Base-by-base conservation (phyloP, 2,329 filamentous ascomycete genomes). In the Arthrobotrys musiformis region DNA sequence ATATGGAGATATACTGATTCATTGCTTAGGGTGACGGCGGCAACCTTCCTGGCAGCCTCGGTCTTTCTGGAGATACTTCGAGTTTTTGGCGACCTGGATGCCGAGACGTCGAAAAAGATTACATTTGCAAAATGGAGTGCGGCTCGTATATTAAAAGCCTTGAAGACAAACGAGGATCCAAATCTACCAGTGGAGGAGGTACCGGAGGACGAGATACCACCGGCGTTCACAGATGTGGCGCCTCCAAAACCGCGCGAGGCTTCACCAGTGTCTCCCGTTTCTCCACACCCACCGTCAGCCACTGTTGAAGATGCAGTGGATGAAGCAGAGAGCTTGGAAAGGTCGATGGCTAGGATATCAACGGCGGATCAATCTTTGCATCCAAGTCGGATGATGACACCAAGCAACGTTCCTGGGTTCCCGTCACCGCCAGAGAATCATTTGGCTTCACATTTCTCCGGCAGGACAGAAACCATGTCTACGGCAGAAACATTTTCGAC, bases 71-170 rank as follows among this genome's bases (percentile, higher is more conserved):
- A 97, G 80, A 86, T 98, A 4, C 88, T 93, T 69, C 90, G 90
- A 79, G 91, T 97, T 40, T 78, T 76, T 46, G 64, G 52, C n/a
- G 64, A 79, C n/a, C 42, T 76, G 2, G 58, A 80, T 11, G 44
- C 78, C n/a, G 79, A 80, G 44, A 72, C 78, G 60, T 48, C 90
- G 42, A 89, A 93, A 67, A 98, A 97, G 86, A 93, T 94, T 84
- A 97, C 96, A 83, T 99, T 93, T 82, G 93, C 94, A 46, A 99
- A 98, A 84, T 99, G 93, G 88, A 96, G 98, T 83, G 94, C 94
- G 1, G 86, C 94, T 37, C 89, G 95, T 72, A 99, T 99, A 82
- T 87, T 92, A 15, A 97, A 93, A 84, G 95, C 95, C 9, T 88
- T 97, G 81, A 95, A 94, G 82, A 92, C 94, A 44, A 93, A 93